Evolutionary conservation across 1,139 yeast genomes (phyloP).

Genomic region (Scheffersomyces cryptocercus): DNA sequence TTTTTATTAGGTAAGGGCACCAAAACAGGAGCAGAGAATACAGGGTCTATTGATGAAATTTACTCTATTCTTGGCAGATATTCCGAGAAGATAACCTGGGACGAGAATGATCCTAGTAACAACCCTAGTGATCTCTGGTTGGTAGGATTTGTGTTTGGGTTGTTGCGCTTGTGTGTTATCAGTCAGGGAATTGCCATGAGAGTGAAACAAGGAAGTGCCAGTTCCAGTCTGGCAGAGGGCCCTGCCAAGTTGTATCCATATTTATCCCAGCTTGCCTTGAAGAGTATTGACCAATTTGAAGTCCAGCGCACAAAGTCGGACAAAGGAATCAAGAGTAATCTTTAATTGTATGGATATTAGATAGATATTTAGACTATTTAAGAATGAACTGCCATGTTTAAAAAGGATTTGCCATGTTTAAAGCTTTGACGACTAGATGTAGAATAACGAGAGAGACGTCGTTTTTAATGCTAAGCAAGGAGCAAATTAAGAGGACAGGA

Average conservation of each 20-base stretch:
- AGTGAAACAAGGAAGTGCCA: constrained; percentile 56
- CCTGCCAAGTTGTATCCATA: constrained; percentile 46
- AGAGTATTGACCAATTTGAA: constrained; percentile 10
- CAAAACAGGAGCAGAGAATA: constrained; percentile 37
- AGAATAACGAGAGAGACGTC: no score
- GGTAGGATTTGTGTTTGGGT: constrained; percentile 61
- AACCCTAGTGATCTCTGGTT: constrained; percentile 51
- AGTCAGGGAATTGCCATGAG: constrained; percentile 71
- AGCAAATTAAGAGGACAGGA: no score
- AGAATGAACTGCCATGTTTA: no score
- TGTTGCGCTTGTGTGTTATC: constrained; percentile 60
- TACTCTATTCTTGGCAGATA: not conserved
- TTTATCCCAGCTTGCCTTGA: constrained; percentile 40
- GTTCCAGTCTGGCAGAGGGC: constrained; percentile 54
- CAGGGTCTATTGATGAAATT: constrained; percentile 26
- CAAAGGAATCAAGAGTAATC: no score
- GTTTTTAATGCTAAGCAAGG: no score
- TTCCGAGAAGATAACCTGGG: constrained; percentile 30
- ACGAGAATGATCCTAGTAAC: constrained; percentile 30
- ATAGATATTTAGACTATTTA: no score
- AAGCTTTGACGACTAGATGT: no score
- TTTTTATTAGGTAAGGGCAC: constrained; percentile 21
- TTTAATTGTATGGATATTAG: no score
- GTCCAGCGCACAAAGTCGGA: not conserved
- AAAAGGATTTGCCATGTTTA: no score